Base-by-base conservation (phyloP, 2,329 filamentous ascomycete species). In the Apiospora aurea region DNA sequence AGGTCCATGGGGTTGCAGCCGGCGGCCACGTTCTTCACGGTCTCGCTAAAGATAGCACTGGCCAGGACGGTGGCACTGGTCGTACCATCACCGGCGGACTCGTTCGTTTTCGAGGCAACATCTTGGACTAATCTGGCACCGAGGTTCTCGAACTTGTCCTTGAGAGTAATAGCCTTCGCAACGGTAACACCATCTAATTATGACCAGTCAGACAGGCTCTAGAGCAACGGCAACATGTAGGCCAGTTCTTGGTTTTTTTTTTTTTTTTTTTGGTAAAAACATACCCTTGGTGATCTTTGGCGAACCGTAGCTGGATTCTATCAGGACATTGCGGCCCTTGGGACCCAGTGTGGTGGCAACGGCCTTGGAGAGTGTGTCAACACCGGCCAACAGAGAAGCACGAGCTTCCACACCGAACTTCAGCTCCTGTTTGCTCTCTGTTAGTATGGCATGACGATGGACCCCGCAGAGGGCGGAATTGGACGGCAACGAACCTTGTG, bases 1-100 rank as follows among this genome's bases (percentile, higher is more conserved):
- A 99, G 90, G 82, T 99, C 96, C 96, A 99, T 98, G 77, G 96
- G 96, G 89, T 99, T 99, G 93, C 96, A 99, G 81, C 96, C 96
- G 75, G 96, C 96, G 77, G 96, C 96, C 76, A 99, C 96, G 84
- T 99, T 99, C 93, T 99, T 99, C 83, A 98, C 96, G 71, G 96
- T 98, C 90, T 99, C 96, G 85, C 96, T 97, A 91, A 99, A 99
- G 87, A 99, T 99, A 83, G 95, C 94, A 79, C 95, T 94, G 79
- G 95, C 96, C 77, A 99, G 94, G 77, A 98, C 96, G 75, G 96
- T 99, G 76, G 96, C 96, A 76, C 95, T 97, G 76, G 96, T 99
- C 79, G 96, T 99, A 86, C 96, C 96, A 84, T 99, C 96, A 92
- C 96, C 96, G 77, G 96, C 96, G 78, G 95, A 92, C 87, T 99